Base-by-base conservation (phyloP, 2,329 filamentous ascomycete species). In the Escovopsis sp. region DNA sequence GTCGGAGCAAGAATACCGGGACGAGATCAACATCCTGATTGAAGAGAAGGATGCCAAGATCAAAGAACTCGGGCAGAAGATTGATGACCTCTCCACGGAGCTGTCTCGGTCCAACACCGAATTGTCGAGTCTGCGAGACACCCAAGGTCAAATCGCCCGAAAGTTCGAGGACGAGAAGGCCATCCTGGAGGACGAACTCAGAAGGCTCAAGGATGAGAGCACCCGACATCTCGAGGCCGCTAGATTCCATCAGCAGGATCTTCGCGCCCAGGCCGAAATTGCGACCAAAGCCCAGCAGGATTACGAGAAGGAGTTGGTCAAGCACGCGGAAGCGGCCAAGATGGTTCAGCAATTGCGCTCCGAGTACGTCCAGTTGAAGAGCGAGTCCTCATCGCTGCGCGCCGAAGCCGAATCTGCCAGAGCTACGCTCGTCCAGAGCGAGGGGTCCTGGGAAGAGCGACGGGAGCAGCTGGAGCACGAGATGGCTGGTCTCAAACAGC, bases 251-350 rank as follows among this genome's bases (percentile, higher is more conserved):
- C 84, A 92, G 52, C 81, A 93, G 48, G 87, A 96, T 48, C 72
- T 96, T 29, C 87, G 90, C 41, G 79, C 84, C 0, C 90, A 98
- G 56, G 87, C 88, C 19, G 82, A 92, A 31, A 96, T 98, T 49
- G 86, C 90, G 3, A 78, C 85, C 35, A 82, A 85, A 54, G 86
- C 90, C 4, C 90, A 98, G 53, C 80, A 93, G 51, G 87, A 90
- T 46, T 98, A 98, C 52, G 92, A 98, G 55, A 78, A 78, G 42
- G 90, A 98, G 55, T 69, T 98, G 10, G 72, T 94, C 48, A 94
- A 90, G 61, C 90, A 98, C 57, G 88, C 87, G 2, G 85, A 94
- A 45, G 90, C 88, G n/a, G 84, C 88, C 11, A 87, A 86, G 57
- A 72, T 75, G 26, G 66, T 94, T 12, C 85, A 93, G 46, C 68